Conservation (phyloP, 805 yeast genomes). For the Nakazawaea ernobii region DNA sequence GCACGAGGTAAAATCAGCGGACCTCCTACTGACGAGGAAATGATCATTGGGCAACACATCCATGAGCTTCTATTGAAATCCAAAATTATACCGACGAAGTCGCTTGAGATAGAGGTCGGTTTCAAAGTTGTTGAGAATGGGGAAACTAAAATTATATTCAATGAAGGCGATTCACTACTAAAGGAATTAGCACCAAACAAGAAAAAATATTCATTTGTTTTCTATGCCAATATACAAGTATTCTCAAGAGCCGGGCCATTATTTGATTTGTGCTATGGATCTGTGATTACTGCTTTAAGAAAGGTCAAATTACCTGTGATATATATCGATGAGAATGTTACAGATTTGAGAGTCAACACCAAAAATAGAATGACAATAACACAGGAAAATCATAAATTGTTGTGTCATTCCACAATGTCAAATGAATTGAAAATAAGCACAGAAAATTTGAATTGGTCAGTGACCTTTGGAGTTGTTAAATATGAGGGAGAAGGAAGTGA, state of each 20-base stretch:
- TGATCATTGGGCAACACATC: conserved; percentile 60
- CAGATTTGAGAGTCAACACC: conserved; percentile 44
- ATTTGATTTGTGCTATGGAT: conserved; percentile 69
- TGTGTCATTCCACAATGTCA: conserved; percentile 45
- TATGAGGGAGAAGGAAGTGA: conserved; percentile 27
- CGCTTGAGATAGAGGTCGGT: conserved; percentile 53
- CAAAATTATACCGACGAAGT: conserved; percentile 41
- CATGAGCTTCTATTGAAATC: conserved; percentile 57
- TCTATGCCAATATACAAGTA: conserved; percentile 70
- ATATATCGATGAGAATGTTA: conserved; percentile 57
- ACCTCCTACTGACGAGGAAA: conserved; percentile 83
- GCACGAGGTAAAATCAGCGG: conserved; percentile 65
- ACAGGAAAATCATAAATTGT: conserved; percentile 44
- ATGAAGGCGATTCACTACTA: conserved; percentile 30
- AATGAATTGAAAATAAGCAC: conserved; percentile 33
- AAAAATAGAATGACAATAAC: conserved; percentile 44
- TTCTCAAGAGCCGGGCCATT: conserved; percentile 80
- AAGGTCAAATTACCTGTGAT: conserved; percentile 61
- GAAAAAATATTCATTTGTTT: conserved; percentile 47
- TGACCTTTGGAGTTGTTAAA: conserved; percentile 57
- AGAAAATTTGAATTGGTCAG: conserved; percentile 34
- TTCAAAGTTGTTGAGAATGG: conserved; percentile 41
- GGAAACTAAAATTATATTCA: conserved; percentile 37
- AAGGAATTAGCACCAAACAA: conserved; percentile 28
- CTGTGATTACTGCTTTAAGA: conserved; percentile 57